Conservation (phyloP, 2,329 filamentous ascomycete genomes). For the Arthroderma sp. region DNA sequence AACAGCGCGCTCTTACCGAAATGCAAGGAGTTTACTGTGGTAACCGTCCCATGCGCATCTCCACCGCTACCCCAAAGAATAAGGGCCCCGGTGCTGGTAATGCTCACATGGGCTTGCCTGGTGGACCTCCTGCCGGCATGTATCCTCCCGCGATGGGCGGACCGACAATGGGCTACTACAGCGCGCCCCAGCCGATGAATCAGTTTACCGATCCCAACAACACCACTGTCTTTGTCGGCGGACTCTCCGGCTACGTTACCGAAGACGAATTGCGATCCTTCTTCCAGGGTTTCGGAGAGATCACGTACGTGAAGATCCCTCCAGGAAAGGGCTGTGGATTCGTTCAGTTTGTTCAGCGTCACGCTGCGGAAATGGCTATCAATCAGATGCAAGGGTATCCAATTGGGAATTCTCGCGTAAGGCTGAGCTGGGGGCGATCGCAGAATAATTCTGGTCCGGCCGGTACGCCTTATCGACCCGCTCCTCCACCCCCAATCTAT, state of each 20-base stretch:
- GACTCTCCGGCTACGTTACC: constrained; percentile 92
- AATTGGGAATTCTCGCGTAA: constrained; percentile 95
- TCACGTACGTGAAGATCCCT: constrained; percentile 99
- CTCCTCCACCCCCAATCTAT: constrained; percentile 65
- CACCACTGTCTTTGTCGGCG: constrained; percentile 96
- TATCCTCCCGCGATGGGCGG: constrained; percentile 49
- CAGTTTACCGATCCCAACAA: constrained; percentile 99
- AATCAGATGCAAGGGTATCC: constrained; percentile 99
- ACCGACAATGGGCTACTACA: constrained; percentile 56
- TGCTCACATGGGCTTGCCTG: constrained; percentile 39
- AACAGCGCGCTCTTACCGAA: constrained; percentile 88
- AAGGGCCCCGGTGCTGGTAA: constrained; percentile 41
- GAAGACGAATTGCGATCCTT: constrained; percentile 99
- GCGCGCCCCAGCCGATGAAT: constrained; percentile 78
- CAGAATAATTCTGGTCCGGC: constrained; percentile 98
- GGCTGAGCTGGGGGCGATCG: constrained; percentile 91
- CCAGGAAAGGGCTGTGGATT: constrained; percentile 98
- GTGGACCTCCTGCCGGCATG: constrained; percentile 43
- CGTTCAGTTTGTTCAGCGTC: constrained; percentile 96
- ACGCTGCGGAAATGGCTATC: constrained; percentile 99
- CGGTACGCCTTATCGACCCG: constrained; percentile 91
- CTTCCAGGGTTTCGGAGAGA: constrained; percentile 99
- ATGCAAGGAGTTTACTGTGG: constrained; percentile 99
- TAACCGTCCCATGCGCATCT: constrained; percentile 97
- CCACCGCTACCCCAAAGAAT: constrained; percentile 95